Percentiles rank a stretch among this genome's conserved stretches.
phyloP scores from a whole-genome alignment of 1,284 basidiomycete genomes.

The Hymenochaete sp. region DNA sequence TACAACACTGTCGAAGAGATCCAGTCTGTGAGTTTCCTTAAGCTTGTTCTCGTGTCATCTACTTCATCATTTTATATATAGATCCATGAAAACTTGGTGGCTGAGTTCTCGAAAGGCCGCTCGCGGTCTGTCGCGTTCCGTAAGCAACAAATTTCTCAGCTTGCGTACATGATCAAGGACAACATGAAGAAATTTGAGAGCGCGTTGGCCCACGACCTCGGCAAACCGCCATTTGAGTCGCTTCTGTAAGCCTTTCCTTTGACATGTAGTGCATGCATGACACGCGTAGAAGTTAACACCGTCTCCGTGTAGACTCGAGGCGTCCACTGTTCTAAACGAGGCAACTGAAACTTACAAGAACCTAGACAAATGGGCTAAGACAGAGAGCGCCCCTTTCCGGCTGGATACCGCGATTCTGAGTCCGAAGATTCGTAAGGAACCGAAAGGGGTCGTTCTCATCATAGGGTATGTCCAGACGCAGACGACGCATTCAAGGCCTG shows the following conservation, averaged over 20 bases:
- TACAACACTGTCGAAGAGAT: constrained; percentile 15
- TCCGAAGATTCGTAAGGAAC: constrained; percentile 62
- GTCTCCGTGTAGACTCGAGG: constrained; percentile 42
- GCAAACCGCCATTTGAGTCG: constrained; percentile 45
- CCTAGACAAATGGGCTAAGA: constrained; percentile 69
- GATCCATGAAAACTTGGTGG: constrained; percentile 45
- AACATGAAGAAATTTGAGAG: constrained; percentile 48
- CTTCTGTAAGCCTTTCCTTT: constrained; percentile 41
- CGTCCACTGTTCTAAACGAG: constrained; percentile 47
- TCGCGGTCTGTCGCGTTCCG: constrained; percentile 50
- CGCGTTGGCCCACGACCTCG: constrained; percentile 48
- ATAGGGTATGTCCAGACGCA: constrained; percentile 27
- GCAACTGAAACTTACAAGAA: constrained; percentile 55
- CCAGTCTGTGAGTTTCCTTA: constrained; percentile 5
- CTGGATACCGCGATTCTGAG: constrained; percentile 47
- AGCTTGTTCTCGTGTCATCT: background rate
- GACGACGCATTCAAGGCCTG: background rate
- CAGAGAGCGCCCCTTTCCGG: constrained; percentile 52
- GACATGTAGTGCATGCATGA: background rate
- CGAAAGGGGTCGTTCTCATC: constrained; percentile 68
- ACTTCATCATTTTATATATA: constrained; percentile 22
- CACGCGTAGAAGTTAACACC: too few relatives aligned
- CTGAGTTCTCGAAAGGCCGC: constrained; percentile 50
- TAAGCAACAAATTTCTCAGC: constrained; percentile 57
- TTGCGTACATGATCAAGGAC: constrained; percentile 60